phyloP scores from a whole-genome alignment of 495 filamentous ascomycete species.

The Aspergillus ostianus region DNA sequence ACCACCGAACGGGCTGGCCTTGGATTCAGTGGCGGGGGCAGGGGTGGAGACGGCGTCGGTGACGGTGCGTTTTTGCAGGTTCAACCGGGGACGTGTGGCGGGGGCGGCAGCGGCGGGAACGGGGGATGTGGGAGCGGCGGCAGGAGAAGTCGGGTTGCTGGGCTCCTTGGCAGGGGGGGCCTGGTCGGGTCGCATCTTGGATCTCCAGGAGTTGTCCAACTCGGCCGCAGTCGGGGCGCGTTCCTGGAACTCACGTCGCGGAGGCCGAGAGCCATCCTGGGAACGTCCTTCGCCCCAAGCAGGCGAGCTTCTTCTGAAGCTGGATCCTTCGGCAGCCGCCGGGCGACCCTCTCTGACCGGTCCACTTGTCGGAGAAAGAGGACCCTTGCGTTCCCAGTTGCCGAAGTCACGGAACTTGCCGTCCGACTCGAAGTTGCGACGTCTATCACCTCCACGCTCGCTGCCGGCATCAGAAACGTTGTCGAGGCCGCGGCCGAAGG shows the following conservation, averaged over 20 bases:
- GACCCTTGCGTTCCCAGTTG: conserved; percentile 95
- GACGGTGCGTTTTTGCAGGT: conserved; percentile 84
- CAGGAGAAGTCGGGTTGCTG: conserved; percentile 55
- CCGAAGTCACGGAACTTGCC: conserved; percentile 82
- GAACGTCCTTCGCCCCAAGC: conserved; percentile 84
- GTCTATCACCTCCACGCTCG: conserved; percentile 47
- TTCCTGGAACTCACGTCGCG: conserved; percentile 77
- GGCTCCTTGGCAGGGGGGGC: conserved; percentile 52
- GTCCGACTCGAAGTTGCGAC: conserved; percentile 63
- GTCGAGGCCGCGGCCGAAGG: conserved; percentile 51
- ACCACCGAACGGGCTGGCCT: conserved; percentile 89
- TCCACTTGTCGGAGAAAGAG: conserved; percentile 68
- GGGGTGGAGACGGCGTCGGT: conserved; percentile 62
- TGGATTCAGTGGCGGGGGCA: conserved; percentile 57
- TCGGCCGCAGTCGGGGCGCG: conserved; percentile 80
- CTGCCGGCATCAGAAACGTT: conserved; percentile 50
- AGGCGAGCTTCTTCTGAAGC: conserved; percentile 66
- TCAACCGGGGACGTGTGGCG: conserved; percentile 69
- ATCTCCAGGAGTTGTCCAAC: conserved; percentile 82
- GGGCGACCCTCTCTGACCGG: conserved; percentile 69
- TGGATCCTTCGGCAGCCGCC: conserved; percentile 60
- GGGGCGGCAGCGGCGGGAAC: conserved; percentile 46
- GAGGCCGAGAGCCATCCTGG: conserved; percentile 78
- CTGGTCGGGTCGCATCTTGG: conserved; percentile 75
- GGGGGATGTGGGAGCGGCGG: conserved; percentile 25